A percentile compares a stretch with the other conserved stretches of the same genome.
Evolutionary conservation across 495 filamentous ascomycete genomes (phyloP).

Genomic region (Penicillium antarcticum): DNA sequence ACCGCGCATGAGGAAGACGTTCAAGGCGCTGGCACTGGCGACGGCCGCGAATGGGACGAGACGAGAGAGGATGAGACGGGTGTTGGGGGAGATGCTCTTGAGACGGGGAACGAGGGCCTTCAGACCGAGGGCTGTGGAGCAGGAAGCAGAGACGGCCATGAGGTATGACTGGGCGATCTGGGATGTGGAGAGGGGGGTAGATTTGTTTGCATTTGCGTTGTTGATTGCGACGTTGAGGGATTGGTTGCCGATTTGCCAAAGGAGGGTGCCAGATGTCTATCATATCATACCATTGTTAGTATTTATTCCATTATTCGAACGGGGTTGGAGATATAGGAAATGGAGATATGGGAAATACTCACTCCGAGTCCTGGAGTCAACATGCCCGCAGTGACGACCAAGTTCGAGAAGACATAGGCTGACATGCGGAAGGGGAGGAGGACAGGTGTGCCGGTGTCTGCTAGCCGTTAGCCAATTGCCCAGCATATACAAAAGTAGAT

Average conservation of each 20-base stretch:
- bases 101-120: conserved; percentile 86
- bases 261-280: conserved; percentile 80
- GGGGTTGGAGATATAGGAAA: no score
- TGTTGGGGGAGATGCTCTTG: conserved; percentile 67
- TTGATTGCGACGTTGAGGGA: conserved; percentile 98
- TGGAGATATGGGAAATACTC: not conserved
- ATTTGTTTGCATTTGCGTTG: conserved; percentile 95
- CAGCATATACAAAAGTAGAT: not conserved
- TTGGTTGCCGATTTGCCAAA: conserved; percentile 96
- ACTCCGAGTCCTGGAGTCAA: conserved; percentile 67
- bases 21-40: conserved; percentile 81
- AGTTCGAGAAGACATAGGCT: conserved; percentile 87
- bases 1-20: conserved; percentile 96
- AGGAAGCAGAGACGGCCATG: conserved; percentile 87
- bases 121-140: conserved; percentile 89
- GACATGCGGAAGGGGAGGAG: conserved; percentile 97
- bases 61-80: conserved; percentile 68
- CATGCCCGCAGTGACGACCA: conserved; percentile 98
- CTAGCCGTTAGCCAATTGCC: conserved; percentile 6
- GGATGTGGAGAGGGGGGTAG: conserved; percentile 72
- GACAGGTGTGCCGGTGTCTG: conserved; percentile 88
- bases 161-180: conserved; percentile 87
- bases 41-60: conserved; percentile 96
- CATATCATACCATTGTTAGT: conserved; percentile 23
- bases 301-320: no score